Conservation (phyloP, 164 flowering plant species). For the Liquidambar formosana region DNA sequence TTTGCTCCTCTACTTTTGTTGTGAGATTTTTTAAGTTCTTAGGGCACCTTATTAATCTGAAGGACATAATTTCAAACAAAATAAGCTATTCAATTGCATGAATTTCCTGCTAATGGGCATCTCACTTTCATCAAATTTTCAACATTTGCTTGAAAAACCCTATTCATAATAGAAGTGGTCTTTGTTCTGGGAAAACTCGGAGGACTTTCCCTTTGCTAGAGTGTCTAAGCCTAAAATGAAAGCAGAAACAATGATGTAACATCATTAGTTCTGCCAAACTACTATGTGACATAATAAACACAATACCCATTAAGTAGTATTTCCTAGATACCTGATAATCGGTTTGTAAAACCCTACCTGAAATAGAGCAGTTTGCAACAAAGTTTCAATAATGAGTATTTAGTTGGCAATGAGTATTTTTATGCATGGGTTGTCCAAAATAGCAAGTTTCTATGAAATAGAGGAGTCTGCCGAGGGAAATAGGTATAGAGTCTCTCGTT, state of each 20-base stretch:
- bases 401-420: background rate
- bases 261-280: no score
- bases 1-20: background rate
- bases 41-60: background rate
- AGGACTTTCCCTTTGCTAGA: background rate
- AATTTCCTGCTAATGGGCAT: background rate
- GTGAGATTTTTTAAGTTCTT: background rate
- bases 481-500: background rate
- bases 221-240: no score
- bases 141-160: background rate
- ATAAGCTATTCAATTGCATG: background rate
- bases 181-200: background rate
- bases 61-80: background rate
- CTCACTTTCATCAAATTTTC: background rate
- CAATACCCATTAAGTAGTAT: background rate
- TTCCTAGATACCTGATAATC: background rate
- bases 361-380: background rate
- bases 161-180: background rate
- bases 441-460: background rate
- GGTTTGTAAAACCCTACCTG: background rate
- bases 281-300: background rate
- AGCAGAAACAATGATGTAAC: no score
- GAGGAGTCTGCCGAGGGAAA: background rate
- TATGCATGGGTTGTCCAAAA: background rate
- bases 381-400: background rate